phyloP scores from a whole-genome alignment of 2,329 filamentous ascomycete genomes.

The Calonectria naviculata region DNA sequence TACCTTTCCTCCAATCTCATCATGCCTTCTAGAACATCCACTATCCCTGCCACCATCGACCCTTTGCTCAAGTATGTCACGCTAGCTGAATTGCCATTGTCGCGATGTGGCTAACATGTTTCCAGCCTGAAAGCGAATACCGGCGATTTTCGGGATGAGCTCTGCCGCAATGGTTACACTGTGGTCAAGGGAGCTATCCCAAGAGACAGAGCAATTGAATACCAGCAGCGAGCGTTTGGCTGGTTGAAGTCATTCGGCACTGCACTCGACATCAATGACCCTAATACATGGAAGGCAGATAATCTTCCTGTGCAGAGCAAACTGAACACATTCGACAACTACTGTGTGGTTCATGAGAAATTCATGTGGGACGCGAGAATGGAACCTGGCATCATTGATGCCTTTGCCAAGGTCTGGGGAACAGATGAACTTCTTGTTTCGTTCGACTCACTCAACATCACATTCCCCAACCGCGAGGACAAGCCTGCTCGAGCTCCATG shows the following conservation, averaged over 20 bases:
- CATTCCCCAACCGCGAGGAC: conserved; percentile 8
- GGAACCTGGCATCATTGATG: neutral
- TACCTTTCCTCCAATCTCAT: no score
- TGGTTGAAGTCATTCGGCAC: conserved; percentile 1
- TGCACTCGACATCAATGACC: neutral
- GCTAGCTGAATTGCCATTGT: no score
- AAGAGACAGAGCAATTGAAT: neutral
- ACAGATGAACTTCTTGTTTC: neutral
- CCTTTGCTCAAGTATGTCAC: neutral
- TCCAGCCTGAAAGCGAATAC: neutral
- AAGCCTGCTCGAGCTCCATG: neutral
- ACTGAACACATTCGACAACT: neutral
- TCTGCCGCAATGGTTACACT: neutral
- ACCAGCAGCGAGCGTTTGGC: neutral
- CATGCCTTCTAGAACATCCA: neutral
- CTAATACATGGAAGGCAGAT: neutral
- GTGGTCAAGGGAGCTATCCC: neutral
- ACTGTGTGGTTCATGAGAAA: conserved; percentile 3
- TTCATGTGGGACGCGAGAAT: conserved; percentile 12
- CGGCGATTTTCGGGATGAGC: neutral
- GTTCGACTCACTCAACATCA: conserved; percentile 5
- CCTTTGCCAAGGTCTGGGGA: conserved; percentile 4
- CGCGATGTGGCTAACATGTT: neutral
- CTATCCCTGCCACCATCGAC: neutral
- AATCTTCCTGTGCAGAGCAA: conserved; percentile 7